Percentiles rank a stretch among this genome's conserved stretches.
phyloP scores from a whole-genome alignment of 257 asterid species.

The Ilex aquifolium region DNA sequence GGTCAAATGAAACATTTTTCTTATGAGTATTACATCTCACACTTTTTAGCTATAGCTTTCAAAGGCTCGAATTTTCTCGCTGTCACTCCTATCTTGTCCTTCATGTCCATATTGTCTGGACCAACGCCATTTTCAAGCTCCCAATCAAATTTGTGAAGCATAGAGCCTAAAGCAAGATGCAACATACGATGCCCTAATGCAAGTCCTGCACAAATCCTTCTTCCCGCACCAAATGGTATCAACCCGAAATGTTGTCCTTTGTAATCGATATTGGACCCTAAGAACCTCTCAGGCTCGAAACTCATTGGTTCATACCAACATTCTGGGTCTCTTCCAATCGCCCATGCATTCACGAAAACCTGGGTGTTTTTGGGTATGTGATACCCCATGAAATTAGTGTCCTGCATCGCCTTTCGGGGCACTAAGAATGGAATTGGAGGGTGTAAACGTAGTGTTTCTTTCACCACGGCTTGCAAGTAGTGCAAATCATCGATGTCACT shows the following conservation, averaged over 20 bases:
- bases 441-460: constrained; percentile 12
- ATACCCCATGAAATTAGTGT: constrained; percentile 17
- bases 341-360: constrained; percentile 8
- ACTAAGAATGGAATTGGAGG: constrained; percentile 12
- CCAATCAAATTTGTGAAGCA: too few species aligned
- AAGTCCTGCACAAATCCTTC: too few species aligned
- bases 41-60: too few species aligned
- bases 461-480: constrained; percentile 8
- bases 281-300: constrained; percentile 15
- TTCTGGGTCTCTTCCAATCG: constrained; percentile 14
- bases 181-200: too few species aligned
- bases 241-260: constrained; percentile 13
- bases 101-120: too few species aligned
- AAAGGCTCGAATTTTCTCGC: too few species aligned
- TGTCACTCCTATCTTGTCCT: too few species aligned
- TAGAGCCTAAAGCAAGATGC: too few species aligned
- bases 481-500: constrained; percentile 8
- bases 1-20: too few species aligned
- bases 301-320: constrained; percentile 8
- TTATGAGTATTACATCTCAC: too few species aligned
- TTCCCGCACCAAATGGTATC: constrained; percentile 16
- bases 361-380: constrained; percentile 11
- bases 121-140: too few species aligned
- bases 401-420: constrained; percentile 6
- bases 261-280: background rate